phyloP scores from a whole-genome alignment of 73 alveolate genomes.

The Symbiodinium pilosum region DNA sequence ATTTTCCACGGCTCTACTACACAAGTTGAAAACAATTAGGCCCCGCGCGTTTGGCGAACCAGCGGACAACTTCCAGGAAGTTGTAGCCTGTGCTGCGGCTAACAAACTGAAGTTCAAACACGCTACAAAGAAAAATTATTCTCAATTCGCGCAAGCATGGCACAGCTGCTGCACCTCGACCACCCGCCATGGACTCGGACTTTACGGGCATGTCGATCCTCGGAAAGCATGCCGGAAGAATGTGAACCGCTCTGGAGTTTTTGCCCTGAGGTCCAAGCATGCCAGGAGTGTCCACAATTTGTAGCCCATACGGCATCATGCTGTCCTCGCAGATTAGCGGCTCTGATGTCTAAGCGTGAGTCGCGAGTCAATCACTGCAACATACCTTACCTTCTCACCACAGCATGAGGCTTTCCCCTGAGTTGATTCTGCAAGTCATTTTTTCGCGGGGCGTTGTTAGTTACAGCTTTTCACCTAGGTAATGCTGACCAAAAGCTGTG shows the following conservation, averaged over 20 bases:
- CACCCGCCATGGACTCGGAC: slow-evolving; percentile 84
- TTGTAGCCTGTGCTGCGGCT: slow-evolving; percentile 61
- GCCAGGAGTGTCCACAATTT: slow-evolving; percentile 78
- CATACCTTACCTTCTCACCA: no score
- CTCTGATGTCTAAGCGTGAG: no score
- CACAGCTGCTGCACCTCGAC: not conserved
- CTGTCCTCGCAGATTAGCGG: not conserved
- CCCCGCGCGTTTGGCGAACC: slow-evolving; percentile 82
- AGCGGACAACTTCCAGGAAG: slow-evolving; percentile 83
- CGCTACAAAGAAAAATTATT: not conserved
- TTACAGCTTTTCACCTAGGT: no score
- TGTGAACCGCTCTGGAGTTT: not conserved
- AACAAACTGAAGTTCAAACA: not conserved
- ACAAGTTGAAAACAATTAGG: no score
- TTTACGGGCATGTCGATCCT: slow-evolving; percentile 92
- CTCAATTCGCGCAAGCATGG: not conserved
- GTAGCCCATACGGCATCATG: slow-evolving; percentile 79
- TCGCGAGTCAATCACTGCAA: no score
- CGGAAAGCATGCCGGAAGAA: not conserved
- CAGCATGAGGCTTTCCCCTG: no score
- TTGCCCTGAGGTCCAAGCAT: not conserved
- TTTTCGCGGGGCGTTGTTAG: no score
- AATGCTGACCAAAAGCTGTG: no score
- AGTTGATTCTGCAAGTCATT: no score
- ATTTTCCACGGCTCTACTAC: no score